Percentiles rank a stretch among this genome's conserved stretches.
phyloP scores from a whole-genome alignment of 106 monocot species.

The Phalaenopsis aphrodite region DNA sequence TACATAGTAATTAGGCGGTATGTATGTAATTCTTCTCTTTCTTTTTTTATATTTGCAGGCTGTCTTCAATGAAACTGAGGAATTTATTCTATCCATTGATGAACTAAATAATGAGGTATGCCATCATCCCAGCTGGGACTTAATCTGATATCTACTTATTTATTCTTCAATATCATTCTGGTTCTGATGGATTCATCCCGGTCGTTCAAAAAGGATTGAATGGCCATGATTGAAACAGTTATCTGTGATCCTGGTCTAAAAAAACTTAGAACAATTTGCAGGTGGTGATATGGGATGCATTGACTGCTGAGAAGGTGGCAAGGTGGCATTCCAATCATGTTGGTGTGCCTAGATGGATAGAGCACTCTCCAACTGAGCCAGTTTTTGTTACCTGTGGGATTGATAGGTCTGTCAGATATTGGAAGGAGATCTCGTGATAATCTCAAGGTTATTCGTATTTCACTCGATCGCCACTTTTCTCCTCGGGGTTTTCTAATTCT shows the following conservation, averaged over 20 bases:
- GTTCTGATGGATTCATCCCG: too few relatives aligned
- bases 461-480: too few relatives aligned
- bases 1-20: too few relatives aligned
- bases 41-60: conserved; percentile 37
- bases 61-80: conserved; percentile 82
- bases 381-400: conserved; percentile 71
- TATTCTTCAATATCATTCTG: too few relatives aligned
- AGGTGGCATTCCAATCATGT: conserved; percentile 78
- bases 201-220: too few relatives aligned
- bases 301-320: conserved; percentile 61
- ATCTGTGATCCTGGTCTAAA: background rate
- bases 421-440: conserved; percentile 44
- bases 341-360: conserved; percentile 76
- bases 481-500: too few relatives aligned
- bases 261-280: conserved; percentile 6
- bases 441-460: background rate
- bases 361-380: conserved; percentile 74
- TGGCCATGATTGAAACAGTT: too few relatives aligned
- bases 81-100: conserved; percentile 76
- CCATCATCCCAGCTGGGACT: background rate
- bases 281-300: conserved; percentile 92
- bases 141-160: too few relatives aligned
- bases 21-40: too few relatives aligned
- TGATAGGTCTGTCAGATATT: conserved; percentile 78
- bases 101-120: conserved; percentile 84